These are phyloP conservation scores for Brassica napus DNA, from an alignment of 345 rosid species.

Conservation along the genomic window DNA sequence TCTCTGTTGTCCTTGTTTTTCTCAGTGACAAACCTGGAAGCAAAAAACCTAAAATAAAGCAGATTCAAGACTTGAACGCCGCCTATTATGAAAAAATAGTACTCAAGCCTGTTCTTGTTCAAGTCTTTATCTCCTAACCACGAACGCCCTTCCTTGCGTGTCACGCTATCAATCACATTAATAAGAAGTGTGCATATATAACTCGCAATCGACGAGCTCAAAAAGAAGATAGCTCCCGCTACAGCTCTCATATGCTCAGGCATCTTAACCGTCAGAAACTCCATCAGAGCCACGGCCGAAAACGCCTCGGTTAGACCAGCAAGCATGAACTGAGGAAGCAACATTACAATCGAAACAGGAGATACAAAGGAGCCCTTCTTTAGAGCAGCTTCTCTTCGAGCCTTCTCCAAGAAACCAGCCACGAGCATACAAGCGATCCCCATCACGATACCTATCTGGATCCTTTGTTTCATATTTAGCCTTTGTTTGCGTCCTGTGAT, in stretches of 20 bases:
- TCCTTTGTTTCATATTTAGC: slow-evolving; percentile 52
- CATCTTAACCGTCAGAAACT: slow-evolving; percentile 61
- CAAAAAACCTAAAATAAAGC: slow-evolving; percentile 55
- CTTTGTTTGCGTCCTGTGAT: slow-evolving; percentile 43
- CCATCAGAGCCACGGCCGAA: slow-evolving; percentile 68
- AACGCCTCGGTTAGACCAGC: slow-evolving; percentile 75
- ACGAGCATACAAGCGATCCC: slow-evolving; percentile 59
- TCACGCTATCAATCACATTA: slow-evolving; percentile 42
- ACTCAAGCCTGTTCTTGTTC: slow-evolving; percentile 53
- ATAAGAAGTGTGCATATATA: slow-evolving; percentile 52
- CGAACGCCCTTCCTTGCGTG: slow-evolving; percentile 27
- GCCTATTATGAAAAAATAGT: slow-evolving; percentile 53
- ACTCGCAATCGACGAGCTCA: slow-evolving; percentile 59
- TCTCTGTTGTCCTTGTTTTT: neutral
- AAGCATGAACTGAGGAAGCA: slow-evolving; percentile 64
- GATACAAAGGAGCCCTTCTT: slow-evolving; percentile 46
- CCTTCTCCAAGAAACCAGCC: slow-evolving; percentile 53
- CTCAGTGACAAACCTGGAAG: slow-evolving; percentile 41
- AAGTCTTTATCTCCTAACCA: slow-evolving; percentile 70
- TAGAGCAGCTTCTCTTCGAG: slow-evolving; percentile 49
- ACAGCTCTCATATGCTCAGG: slow-evolving; percentile 79
- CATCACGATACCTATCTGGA: slow-evolving; percentile 60
- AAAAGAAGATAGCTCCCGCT: slow-evolving; percentile 69
- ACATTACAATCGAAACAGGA: slow-evolving; percentile 42
- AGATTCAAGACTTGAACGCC: slow-evolving; percentile 47